Percentiles rank a stretch among this genome's conserved stretches.
Conservation (phyloP, 2,329 filamentous ascomycete species). For the Mollisia scopiformis region DNA sequence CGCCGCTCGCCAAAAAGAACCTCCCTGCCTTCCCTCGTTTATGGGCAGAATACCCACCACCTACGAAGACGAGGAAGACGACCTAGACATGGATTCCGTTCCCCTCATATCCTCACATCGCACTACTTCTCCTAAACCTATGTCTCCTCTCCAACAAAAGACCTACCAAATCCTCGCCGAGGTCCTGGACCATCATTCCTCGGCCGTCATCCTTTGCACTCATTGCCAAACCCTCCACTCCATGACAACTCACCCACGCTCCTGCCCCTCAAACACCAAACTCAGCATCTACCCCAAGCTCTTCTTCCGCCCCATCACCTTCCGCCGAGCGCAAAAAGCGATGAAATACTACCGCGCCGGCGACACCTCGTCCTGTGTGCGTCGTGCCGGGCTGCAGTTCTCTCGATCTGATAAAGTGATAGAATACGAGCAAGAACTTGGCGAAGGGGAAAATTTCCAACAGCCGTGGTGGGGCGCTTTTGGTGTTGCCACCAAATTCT, state of each 20-base stretch:
- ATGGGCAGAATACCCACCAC: too few relatives aligned
- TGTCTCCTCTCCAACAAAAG: neutral
- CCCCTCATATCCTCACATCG: neutral
- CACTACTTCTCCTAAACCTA: neutral
- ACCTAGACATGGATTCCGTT: neutral
- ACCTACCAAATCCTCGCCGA: neutral
- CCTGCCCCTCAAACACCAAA: neutral
- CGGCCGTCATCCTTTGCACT: neutral
- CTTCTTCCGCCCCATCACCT: too few relatives aligned
- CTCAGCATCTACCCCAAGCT: neutral
- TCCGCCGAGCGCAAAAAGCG: too few relatives aligned
- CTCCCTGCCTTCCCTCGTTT: too few relatives aligned
- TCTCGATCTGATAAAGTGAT: too few relatives aligned
- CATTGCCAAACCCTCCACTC: neutral
- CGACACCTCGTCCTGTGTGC: too few relatives aligned
- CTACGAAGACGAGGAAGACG: too few relatives aligned
- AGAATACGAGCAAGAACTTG: neutral
- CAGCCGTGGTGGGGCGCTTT: neutral
- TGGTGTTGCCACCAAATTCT: neutral
- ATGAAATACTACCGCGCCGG: too few relatives aligned
- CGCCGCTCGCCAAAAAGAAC: neutral
- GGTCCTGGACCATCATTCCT: neutral
- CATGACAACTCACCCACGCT: neutral
- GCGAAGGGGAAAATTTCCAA: neutral
- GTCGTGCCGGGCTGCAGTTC: too few relatives aligned